Percentiles rank a stretch among this genome's conserved stretches.
Conservation (phyloP, 352 stramenopile genomes). For the Halophytophthora polymorphica region DNA sequence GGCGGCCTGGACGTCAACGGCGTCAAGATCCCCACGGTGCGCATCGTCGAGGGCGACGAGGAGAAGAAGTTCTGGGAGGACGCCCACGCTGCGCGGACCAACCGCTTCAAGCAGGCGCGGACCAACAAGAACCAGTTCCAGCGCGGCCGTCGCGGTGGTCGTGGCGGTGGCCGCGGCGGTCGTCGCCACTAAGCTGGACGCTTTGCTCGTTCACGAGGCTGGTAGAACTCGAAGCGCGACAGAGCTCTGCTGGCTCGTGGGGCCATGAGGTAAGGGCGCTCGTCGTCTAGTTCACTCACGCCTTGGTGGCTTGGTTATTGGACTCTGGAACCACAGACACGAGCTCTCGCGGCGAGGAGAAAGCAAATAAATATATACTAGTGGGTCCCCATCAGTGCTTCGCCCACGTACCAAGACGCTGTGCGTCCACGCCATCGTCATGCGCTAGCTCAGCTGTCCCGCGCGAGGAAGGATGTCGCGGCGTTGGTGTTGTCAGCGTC, state of each 20-base stretch:
- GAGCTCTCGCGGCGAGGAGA: background rate
- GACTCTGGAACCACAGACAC: no score
- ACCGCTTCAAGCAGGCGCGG: constrained; percentile 78
- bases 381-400: constrained; percentile 11
- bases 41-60: constrained; percentile 65
- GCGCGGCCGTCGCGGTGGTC: constrained; percentile 31
- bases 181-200: constrained; percentile 38
- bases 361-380: constrained; percentile 26
- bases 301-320: no score
- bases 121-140: constrained; percentile 66
- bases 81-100: constrained; percentile 60
- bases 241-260: background rate
- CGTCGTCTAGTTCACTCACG: no score
- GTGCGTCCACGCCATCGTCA: constrained; percentile 5
- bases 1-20: constrained; percentile 69
- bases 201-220: no score
- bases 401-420: constrained; percentile 9
- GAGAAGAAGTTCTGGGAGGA: constrained; percentile 87
- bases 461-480: constrained; percentile 46
- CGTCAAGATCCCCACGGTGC: constrained; percentile 52
- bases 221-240: constrained; percentile 9
- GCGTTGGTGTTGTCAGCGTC: constrained; percentile 40
- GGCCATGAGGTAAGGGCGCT: background rate
- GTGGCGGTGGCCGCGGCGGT: constrained; percentile 35
- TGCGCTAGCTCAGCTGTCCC: constrained; percentile 42